Evolutionary conservation across 169 alveolate genomes (phyloP).

Genomic region (Plasmodium vivax): DNA sequence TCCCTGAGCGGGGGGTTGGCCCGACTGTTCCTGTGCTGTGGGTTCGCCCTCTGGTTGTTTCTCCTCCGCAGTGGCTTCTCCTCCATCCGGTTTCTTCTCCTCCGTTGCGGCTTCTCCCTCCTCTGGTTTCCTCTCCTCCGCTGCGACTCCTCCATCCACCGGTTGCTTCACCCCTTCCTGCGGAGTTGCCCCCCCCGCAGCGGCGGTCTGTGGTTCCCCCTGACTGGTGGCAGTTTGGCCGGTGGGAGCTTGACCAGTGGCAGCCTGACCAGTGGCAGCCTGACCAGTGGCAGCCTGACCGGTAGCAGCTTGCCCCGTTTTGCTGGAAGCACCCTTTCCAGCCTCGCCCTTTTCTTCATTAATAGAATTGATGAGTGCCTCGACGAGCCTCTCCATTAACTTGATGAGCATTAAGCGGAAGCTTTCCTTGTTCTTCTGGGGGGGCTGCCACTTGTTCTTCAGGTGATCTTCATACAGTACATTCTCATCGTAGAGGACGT

Average conservation of each 20-base stretch:
- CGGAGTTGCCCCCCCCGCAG: neutral
- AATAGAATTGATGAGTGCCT: neutral
- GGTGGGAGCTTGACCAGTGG: neutral
- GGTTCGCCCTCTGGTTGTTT: neutral
- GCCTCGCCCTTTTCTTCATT: neutral
- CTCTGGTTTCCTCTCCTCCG: neutral
- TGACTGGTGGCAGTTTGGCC: neutral
- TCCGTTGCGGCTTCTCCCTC: neutral
- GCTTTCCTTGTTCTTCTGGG: neutral
- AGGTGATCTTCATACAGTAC: slow-evolving; percentile 9
- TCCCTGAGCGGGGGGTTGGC: neutral
- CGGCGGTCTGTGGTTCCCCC: neutral
- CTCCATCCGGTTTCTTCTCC: neutral
- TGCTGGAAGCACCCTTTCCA: neutral
- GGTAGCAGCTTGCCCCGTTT: neutral
- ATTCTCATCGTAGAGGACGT: slow-evolving; percentile 31
- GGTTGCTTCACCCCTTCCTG: neutral
- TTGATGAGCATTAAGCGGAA: neutral
- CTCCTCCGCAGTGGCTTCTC: neutral
- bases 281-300: neutral
- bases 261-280: neutral
- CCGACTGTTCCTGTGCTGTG: neutral
- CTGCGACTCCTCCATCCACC: neutral
- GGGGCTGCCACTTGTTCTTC: neutral
- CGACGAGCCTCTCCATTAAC: neutral